Evolutionary conservation across 331 rosid genomes (phyloP).

Genomic region (Pyracantha coccinea): DNA sequence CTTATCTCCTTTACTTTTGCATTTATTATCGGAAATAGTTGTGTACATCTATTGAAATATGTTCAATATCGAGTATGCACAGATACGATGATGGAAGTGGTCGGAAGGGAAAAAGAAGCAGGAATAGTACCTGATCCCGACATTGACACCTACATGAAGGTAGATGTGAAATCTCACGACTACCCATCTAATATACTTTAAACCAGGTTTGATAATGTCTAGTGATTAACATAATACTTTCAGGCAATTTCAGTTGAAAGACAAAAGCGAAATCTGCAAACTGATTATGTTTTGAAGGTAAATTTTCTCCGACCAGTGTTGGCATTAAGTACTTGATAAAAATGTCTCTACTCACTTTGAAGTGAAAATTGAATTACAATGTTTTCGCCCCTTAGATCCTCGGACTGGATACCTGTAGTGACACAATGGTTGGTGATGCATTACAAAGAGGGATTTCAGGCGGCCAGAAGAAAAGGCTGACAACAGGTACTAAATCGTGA

Average conservation of each 20-base stretch:
- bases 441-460: slow-evolving; percentile 74
- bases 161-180: neutral
- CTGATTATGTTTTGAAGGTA: slow-evolving; percentile 67
- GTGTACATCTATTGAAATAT: neutral
- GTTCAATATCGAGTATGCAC: neutral
- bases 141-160: slow-evolving; percentile 89
- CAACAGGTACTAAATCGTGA: slow-evolving; percentile 43
- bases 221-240: slow-evolving; percentile 13
- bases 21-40: neutral
- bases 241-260: slow-evolving; percentile 75
- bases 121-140: slow-evolving; percentile 76
- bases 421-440: slow-evolving; percentile 62
- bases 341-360: neutral
- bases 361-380: neutral
- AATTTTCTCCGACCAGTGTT: slow-evolving; percentile 13
- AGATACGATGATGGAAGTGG: slow-evolving; percentile 60
- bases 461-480: slow-evolving; percentile 79
- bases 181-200: neutral
- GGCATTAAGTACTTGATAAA: neutral
- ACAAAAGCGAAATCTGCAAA: slow-evolving; percentile 51
- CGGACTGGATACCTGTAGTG: slow-evolving; percentile 74
- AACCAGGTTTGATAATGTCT: neutral
- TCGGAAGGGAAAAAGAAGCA: slow-evolving; percentile 53
- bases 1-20: neutral
- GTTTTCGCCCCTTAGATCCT: slow-evolving; percentile 39